Evolutionary conservation across 306 rosid species (phyloP), one percentile per base, ranked within the genome.

Genomic region (Pueraria montana): DNA sequence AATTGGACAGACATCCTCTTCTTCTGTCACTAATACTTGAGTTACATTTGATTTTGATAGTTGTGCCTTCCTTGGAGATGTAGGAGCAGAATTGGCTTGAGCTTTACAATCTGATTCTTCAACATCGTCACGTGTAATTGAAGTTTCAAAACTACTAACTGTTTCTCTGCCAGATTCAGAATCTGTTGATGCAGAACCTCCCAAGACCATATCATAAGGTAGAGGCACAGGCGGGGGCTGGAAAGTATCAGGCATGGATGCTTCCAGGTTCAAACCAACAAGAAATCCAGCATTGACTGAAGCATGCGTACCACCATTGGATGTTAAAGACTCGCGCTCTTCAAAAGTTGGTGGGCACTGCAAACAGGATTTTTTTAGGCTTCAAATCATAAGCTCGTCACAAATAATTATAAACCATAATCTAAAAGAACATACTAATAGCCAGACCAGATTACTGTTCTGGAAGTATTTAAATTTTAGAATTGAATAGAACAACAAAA

Each of bases 1-100:
- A 86, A 93, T 93, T 81, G 97, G 95, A 75, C 97, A 91, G 45
- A 40, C 91, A 83, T 91, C 95, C 80, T 91, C 97, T 65, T 93
- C 97, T 70, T 91, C 93, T 27, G 59, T 65, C 21, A 64, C 52
- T 3, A 80, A 45, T 38, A 72, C 68, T 75, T 45, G 46, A 81
- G 56, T 71, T 42, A 84, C 87, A 36, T 83, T 80, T 20, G 86
- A 49, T 75, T 89, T 87, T 64, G 85, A 48, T 80, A 73, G 67
- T 76, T 84, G 91, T 67, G 42, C 56, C 83, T 89, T 88, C 82
- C 45, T 80, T 64, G 88, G 89, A 42, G 89, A 76, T 59, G 73
- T 66, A 11, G 79, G 84, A 42, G 74, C 72, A 86, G 89, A 88
- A 72, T 74, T 82, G 46, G 38, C 79, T 75, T 84, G 86, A 55